Percentiles rank a stretch among this genome's conserved stretches.
These are phyloP conservation scores for Talaromyces atroroseus DNA, from an alignment of 2,329 filamentous ascomycete genomes.

Conservation along the genomic window DNA sequence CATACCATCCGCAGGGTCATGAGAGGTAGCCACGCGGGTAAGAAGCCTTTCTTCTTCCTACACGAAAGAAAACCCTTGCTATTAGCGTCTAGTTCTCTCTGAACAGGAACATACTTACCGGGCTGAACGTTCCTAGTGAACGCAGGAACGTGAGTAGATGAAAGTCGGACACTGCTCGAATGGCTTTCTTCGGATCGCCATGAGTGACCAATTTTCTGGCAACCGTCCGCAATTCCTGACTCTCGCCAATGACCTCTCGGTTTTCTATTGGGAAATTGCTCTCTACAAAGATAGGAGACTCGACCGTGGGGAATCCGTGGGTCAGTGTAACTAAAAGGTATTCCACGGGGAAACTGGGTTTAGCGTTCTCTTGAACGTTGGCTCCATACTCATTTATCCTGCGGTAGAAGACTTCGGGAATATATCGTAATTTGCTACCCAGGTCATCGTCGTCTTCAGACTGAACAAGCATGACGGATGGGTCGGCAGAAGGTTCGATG, in stretches of 20 bases:
- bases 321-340: conserved; percentile 94
- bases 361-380: conserved; percentile 95
- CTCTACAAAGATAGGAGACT: conserved; percentile 67
- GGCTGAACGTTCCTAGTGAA: conserved; percentile 71
- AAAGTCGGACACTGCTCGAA: conserved; percentile 79
- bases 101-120: conserved; percentile 54
- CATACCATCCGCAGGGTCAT: conserved; percentile 74
- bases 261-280: conserved; percentile 86
- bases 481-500: conserved; percentile 89
- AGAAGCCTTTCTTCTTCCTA: conserved; percentile 87
- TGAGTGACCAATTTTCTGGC: conserved; percentile 64
- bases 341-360: conserved; percentile 92
- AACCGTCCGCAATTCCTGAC: conserved; percentile 68
- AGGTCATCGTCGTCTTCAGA: conserved; percentile 77
- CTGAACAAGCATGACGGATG: conserved; percentile 87
- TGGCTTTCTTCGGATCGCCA: conserved; percentile 56
- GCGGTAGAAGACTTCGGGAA: conserved; percentile 95
- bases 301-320: conserved; percentile 83
- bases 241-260: conserved; percentile 76
- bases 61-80: no score
- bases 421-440: conserved; percentile 70
- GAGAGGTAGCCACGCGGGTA: conserved; percentile 74
- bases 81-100: neutral
- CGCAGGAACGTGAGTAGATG: conserved; percentile 87
- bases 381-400: conserved; percentile 93